phyloP scores from a whole-genome alignment of 2,329 filamentous ascomycete genomes.

The Periglandula ipomoeae region DNA sequence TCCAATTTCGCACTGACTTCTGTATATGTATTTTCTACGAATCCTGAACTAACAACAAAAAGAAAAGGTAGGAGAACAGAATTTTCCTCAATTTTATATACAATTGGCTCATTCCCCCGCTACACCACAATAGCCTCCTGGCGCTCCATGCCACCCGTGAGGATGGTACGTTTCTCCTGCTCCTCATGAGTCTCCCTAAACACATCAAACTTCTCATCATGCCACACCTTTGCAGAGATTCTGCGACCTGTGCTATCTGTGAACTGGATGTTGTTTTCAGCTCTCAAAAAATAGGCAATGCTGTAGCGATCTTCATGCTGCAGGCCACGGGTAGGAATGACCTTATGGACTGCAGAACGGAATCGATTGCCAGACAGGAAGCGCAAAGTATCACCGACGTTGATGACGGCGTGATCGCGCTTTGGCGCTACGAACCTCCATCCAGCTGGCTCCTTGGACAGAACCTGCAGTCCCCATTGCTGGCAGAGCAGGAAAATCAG shows the following conservation, averaged over 20 bases:
- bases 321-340: slow-evolving; percentile 40
- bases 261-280: slow-evolving; percentile 48
- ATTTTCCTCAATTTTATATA: no score
- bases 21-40: no score
- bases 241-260: slow-evolving; percentile 43
- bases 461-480: slow-evolving; percentile 49
- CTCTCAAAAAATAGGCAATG: slow-evolving; percentile 49
- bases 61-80: no score
- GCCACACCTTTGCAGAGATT: slow-evolving; percentile 44
- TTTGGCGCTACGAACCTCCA: slow-evolving; percentile 45
- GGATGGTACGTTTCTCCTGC: no score
- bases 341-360: slow-evolving; percentile 48
- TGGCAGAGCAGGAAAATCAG: slow-evolving; percentile 46
- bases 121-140: no score
- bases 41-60: no score
- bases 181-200: no score
- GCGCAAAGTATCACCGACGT: slow-evolving; percentile 50
- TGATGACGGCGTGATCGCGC: slow-evolving; percentile 42
- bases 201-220: slow-evolving; percentile 45
- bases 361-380: slow-evolving; percentile 44
- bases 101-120: no score
- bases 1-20: no score
- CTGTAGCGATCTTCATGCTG: slow-evolving; percentile 52
- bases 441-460: slow-evolving; percentile 36
- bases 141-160: no score